phyloP scores from a whole-genome alignment of 345 rosid genomes.

The Barbarea vulgaris region DNA sequence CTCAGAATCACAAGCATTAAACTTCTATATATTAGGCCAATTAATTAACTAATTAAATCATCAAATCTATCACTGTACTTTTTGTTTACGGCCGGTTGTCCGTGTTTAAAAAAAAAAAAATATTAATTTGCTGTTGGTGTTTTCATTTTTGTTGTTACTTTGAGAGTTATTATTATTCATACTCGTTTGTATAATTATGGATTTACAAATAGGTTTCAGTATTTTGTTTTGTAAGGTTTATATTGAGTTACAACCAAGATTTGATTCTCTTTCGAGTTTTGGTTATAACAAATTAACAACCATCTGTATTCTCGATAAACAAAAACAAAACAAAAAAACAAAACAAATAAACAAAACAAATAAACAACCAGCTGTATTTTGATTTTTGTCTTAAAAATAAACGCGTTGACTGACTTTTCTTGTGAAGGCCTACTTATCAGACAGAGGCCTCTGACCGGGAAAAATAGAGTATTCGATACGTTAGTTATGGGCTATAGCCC shows the following conservation, averaged over 20 bases:
- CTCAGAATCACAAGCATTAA: constrained; percentile 48
- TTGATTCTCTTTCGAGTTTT: constrained; percentile 26
- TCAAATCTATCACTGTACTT: neutral
- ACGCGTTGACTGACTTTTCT: constrained; percentile 33
- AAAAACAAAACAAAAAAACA: too few species aligned
- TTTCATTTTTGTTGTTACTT: neutral
- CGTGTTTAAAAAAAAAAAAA: neutral
- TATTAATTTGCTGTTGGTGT: neutral
- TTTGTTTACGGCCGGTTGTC: neutral
- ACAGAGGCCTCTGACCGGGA: neutral
- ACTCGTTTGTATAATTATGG: constrained; percentile 29
- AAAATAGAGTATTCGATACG: neutral
- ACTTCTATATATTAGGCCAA: neutral
- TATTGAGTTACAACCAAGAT: constrained; percentile 18
- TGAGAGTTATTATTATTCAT: constrained; percentile 18
- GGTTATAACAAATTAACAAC: constrained; percentile 34
- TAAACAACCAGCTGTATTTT: constrained; percentile 28
- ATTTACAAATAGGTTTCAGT: neutral
- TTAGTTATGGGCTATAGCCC: neutral
- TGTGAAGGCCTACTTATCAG: neutral
- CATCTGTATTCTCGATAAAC: constrained; percentile 12
- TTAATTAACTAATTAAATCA: constrained; percentile 3
- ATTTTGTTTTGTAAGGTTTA: constrained; percentile 10
- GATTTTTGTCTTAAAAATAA: constrained; percentile 16
- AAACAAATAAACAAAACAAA: too few species aligned